Conservation (phyloP, 441 rosid species). For the Raphanus hybrid region DNA sequence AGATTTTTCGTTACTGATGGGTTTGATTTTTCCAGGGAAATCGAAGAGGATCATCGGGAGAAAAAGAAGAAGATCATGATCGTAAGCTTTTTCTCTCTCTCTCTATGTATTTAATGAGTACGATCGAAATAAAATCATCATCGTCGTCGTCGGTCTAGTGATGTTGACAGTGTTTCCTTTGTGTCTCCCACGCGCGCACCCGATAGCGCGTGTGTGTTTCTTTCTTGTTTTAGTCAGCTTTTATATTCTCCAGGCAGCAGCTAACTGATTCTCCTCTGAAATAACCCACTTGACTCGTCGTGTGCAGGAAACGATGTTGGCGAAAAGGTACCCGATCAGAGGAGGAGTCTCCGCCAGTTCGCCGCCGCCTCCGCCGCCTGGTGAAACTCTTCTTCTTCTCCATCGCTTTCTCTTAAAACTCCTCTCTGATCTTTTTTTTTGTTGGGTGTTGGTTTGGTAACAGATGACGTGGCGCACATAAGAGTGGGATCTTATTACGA, state of each 20-base stretch:
- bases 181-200: constrained; percentile 42
- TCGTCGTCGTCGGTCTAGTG: constrained; percentile 11
- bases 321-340: constrained; percentile 39
- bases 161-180: constrained; percentile 18
- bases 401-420: not conserved
- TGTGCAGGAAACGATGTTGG: constrained; percentile 47
- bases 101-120: not conserved
- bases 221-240: constrained; percentile 10
- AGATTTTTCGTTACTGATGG: not conserved
- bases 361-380: constrained; percentile 29
- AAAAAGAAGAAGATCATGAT: not conserved
- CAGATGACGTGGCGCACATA: constrained; percentile 46
- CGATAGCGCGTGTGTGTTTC: not conserved
- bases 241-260: constrained; percentile 11
- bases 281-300: not conserved
- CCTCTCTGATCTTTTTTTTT: not conserved
- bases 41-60: not conserved
- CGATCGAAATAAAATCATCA: not conserved
- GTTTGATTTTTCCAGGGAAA: not conserved
- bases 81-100: constrained; percentile 16
- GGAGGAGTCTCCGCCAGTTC: constrained; percentile 30
- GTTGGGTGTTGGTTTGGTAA: too few relatives aligned
- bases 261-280: constrained; percentile 23
- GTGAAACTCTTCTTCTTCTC: not conserved
- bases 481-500: constrained; percentile 77